Evolutionary conservation across 768 basidiomycete species (phyloP), one percentile per base, ranked within the genome.

Genomic region (Lepiota subincarnata): DNA sequence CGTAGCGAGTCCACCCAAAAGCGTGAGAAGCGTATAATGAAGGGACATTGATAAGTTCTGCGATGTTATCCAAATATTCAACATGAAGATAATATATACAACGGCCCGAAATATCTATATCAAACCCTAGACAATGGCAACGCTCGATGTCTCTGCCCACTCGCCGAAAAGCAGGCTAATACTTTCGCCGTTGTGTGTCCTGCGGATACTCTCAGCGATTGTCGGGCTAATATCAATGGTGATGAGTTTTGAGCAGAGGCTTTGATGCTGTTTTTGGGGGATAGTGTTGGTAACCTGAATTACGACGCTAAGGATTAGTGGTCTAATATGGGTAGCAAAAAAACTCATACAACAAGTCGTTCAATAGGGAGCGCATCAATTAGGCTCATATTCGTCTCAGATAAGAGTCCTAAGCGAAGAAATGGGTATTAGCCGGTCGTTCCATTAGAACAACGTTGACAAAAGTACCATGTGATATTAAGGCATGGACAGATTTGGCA

Each of bases 171-270:
- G 73, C 34, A 93, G 66, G 58, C 89, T 91, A 63, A 95, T 93
- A 57, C 90, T 92, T 72, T 95, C 92, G 53, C 93, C 92, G 57
- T 95, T 95, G 68, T 95, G 92, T 2, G 91, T 94, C 56, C 96
- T 79, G 38, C 97, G 86, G 51, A 99, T 97, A 60, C 91, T 93
- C 75, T 99, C 97, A 4, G 97, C 90, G 59, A 99, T 85, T 35
- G 90, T 92, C 22, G 91, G 82, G 64, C 86, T 89, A 63, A 98
- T 82, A 70, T 99, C 97, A 62, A 99, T 83, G 6, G 88, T 86
- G 60, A 88, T 81, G 50, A 99, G 76, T 68, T 97, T 98, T 31
- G 81, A 74, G 62, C 85, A 86, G 28, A 66, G 64, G 2, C 61
- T 70, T 60, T 80, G 73, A 60, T 93, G 86, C 50, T 84, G 76